Evolutionary conservation across 371 early-diverging fungal genomes (phyloP).

Genomic region (Rhizopus delemar): DNA sequence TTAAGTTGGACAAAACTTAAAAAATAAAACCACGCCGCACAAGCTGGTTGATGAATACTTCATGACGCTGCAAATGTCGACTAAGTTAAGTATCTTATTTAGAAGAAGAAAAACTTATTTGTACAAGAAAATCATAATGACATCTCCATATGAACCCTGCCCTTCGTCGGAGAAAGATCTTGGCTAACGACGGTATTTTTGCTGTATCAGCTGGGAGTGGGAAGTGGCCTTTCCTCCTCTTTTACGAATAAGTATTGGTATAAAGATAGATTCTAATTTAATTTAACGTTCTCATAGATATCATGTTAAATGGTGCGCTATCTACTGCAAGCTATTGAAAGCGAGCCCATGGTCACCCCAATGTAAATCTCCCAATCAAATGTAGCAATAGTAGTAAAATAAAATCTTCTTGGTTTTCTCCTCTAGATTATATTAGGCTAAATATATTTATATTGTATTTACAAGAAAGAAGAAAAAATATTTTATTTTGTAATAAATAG

Average conservation of each 20-base stretch:
- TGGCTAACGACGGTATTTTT: slow-evolving; percentile 15
- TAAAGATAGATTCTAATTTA: slow-evolving; percentile 19
- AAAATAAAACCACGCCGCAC: slow-evolving; percentile 9
- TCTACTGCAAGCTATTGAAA: slow-evolving; percentile 8
- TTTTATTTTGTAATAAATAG: no score
- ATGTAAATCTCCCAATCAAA: neutral
- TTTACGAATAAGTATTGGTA: slow-evolving; percentile 14
- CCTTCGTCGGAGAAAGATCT: slow-evolving; percentile 21
- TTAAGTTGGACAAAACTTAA: neutral
- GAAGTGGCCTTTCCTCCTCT: slow-evolving; percentile 15
- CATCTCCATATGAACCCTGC: slow-evolving; percentile 26
- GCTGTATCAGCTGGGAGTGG: slow-evolving; percentile 23
- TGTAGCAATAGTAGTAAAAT: no score
- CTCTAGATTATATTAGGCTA: no score
- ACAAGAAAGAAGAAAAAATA: no score
- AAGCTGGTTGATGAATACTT: slow-evolving; percentile 15
- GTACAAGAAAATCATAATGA: slow-evolving; percentile 18
- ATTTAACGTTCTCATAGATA: slow-evolving; percentile 18
- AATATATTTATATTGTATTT: no score
- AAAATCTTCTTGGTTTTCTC: no score
- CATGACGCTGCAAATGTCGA: slow-evolving; percentile 3
- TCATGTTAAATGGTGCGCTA: slow-evolving; percentile 9
- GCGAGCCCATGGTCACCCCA: slow-evolving; percentile 13
- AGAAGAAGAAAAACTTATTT: no score
- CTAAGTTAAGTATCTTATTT: slow-evolving; percentile 19